Evolutionary conservation across 208 protist species (phyloP).

Genomic region (Leishmania lainsoni): DNA sequence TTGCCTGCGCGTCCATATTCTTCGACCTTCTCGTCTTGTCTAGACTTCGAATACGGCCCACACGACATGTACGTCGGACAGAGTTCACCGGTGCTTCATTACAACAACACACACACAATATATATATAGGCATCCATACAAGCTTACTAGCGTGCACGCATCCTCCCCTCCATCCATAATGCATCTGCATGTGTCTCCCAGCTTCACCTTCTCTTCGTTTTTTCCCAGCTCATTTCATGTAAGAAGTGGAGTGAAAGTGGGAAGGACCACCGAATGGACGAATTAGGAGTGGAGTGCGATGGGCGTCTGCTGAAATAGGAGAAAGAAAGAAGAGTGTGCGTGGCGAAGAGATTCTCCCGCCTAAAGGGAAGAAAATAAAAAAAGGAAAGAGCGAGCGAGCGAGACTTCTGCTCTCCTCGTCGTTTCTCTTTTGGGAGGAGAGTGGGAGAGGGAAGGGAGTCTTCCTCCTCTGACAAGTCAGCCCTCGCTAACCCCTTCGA

Average conservation of each 20-base stretch:
- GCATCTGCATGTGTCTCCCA: not conserved
- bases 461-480: not conserved
- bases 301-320: not conserved
- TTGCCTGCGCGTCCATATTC: not conserved
- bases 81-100: not conserved
- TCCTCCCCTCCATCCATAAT: not conserved
- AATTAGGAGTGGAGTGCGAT: not conserved
- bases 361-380: not conserved
- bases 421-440: not conserved
- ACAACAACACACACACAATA: not conserved
- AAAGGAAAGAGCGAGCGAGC: not conserved
- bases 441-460: not conserved
- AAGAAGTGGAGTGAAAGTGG: not conserved
- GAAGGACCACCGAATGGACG: not conserved
- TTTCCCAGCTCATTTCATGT: not conserved
- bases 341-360: not conserved
- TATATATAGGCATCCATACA: not conserved
- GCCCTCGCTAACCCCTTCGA: not conserved
- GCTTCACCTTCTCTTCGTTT: not conserved
- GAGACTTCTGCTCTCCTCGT: not conserved
- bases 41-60: not conserved
- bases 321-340: not conserved
- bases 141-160: not conserved
- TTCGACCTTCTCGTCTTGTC: not conserved
- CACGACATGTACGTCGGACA: not conserved